Base-by-base conservation (phyloP, 2,329 filamentous ascomycete species). In the Pestalotiopsis sp. region DNA sequence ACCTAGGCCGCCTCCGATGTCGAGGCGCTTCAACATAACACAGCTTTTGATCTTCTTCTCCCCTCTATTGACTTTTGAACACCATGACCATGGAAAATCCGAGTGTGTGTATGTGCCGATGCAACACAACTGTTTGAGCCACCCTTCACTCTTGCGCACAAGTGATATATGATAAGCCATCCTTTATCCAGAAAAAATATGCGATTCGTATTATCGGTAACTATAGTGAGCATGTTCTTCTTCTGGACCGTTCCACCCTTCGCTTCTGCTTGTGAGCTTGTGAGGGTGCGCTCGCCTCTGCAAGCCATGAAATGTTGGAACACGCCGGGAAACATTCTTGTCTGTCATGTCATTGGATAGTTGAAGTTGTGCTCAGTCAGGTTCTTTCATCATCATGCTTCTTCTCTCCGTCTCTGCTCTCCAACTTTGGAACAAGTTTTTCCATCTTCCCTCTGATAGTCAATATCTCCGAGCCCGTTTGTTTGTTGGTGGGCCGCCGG, bases 261-360 rank as follows among this genome's bases (percentile, higher is more conserved):
- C 65, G 13, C 27, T 36, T 13, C 7, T 25, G 7, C 41, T n/a
- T 14, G 31, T 39, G 56, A 60, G 7, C 41, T n/a, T 14, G 31
- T 39, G 56, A 60, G n/a, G 56, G 65, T 67, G 65, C 39, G 13
- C 52, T 67, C 65, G 65, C 36, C 52, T 67, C 65, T 67, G 65
- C 65, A 60, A 13, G 52, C 27, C 17, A 20, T 49, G 20, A 23
- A 27, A 41, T 36, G 45, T 31, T 60, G 45, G 63, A 36, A 36
- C 31, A 36, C 31, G 31, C 31, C 5, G 31, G 31, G 6, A 45
- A 49, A 58, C 41, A 25, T 13, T 41, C 25, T 27, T 25, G 11
- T 23, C 17, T 23, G 31, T 39, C 20, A 23, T 60, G 23, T 49
- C 38, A 67, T 67, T 67, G 65, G 65, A 36, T 36, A 36, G 31